phyloP scores from a whole-genome alignment of 1,284 basidiomycete species.

The Trichosporon sp. region DNA sequence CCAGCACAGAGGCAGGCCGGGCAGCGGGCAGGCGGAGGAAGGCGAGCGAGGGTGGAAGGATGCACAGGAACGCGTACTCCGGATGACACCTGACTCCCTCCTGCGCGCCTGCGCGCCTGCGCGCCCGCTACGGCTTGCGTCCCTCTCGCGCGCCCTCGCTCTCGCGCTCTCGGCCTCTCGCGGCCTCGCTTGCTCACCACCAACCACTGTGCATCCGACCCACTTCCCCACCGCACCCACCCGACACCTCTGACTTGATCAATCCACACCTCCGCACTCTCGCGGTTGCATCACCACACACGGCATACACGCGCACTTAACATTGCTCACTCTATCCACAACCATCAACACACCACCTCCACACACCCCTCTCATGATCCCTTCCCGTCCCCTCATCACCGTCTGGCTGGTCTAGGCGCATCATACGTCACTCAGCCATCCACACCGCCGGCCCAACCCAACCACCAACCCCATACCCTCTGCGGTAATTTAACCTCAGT shows the following conservation, averaged over 20 bases:
- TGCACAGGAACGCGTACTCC: slow-evolving; percentile 9
- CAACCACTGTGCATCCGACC: neutral
- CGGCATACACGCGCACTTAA: neutral
- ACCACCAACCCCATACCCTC: neutral
- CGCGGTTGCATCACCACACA: neutral
- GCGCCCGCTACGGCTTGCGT: neutral
- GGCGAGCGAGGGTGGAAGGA: neutral
- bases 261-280: neutral
- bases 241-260: neutral
- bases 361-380: neutral
- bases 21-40: neutral
- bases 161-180: neutral
- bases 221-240: slow-evolving; percentile 8
- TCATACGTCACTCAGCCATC: slow-evolving; percentile 9
- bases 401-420: slow-evolving; percentile 9
- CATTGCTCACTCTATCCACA: neutral
- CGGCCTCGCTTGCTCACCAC: neutral
- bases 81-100: neutral
- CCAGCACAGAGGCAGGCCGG: neutral
- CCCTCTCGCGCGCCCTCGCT: neutral
- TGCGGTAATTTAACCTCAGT: neutral
- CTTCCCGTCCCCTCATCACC: neutral
- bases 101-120: slow-evolving; percentile 7
- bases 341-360: neutral
- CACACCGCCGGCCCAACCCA: neutral